These are phyloP conservation scores for Penicillium tannophilum DNA, from an alignment of 495 filamentous ascomycete genomes.

Conservation along the genomic window DNA sequence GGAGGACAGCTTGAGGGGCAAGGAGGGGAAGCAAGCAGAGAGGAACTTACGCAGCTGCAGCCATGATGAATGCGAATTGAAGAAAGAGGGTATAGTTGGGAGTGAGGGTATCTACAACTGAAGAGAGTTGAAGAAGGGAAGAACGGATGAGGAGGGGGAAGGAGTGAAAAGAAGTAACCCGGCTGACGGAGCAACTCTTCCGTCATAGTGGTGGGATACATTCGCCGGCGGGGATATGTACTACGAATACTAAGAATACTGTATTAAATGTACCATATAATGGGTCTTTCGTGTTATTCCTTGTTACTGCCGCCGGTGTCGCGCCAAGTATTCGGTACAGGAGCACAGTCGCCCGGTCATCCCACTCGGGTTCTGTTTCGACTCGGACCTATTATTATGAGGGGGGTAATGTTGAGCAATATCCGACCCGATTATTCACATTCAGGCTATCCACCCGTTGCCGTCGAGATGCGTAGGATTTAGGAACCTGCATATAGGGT, in stretches of 20 bases:
- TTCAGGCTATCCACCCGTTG: slow-evolving; percentile 1
- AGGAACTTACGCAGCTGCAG: slow-evolving; percentile 60
- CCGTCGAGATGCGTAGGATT: background rate
- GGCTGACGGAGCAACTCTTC: slow-evolving; percentile 50
- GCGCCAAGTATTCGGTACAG: slow-evolving; percentile 34
- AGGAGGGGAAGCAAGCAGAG: slow-evolving; percentile 14
- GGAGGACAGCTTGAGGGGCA: background rate
- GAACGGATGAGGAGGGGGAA: slow-evolving; percentile 19
- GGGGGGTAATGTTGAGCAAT: slow-evolving; percentile 14
- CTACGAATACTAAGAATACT: slow-evolving; percentile 3
- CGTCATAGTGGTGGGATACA: slow-evolving; percentile 47
- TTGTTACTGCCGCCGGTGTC: slow-evolving; percentile 27
- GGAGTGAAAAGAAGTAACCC: slow-evolving; percentile 24
- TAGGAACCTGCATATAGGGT: slow-evolving; percentile 1
- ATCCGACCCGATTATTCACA: slow-evolving; percentile 20
- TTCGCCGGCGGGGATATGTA: slow-evolving; percentile 6
- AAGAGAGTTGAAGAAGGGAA: slow-evolving; percentile 18
- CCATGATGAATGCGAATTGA: slow-evolving; percentile 33
- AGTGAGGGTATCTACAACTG: slow-evolving; percentile 25
- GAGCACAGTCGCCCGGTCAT: slow-evolving; percentile 49
- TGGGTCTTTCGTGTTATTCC: background rate
- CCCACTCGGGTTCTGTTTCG: slow-evolving; percentile 30
- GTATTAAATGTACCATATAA: slow-evolving; percentile 29
- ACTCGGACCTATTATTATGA: slow-evolving; percentile 8
- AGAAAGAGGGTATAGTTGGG: slow-evolving; percentile 11